These are phyloP conservation scores for Lepiota brunneoincarnata DNA, from an alignment of 768 basidiomycete genomes.

Conservation along the genomic window DNA sequence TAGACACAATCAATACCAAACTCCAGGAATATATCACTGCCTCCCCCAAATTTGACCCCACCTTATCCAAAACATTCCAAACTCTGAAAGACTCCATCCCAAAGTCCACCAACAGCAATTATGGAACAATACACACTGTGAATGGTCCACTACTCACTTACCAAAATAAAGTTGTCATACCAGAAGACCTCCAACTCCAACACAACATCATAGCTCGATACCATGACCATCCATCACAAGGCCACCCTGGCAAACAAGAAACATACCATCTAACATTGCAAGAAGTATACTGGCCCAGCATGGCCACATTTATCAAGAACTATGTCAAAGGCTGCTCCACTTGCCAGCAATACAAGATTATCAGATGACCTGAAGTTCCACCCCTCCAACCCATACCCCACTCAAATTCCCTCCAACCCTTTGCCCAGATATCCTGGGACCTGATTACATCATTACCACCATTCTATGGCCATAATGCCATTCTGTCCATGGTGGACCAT, in stretches of 20 bases:
- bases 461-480: background rate
- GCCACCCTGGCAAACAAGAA: slow-evolving; percentile 14
- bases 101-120: no score
- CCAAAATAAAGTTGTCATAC: no score
- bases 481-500: no score
- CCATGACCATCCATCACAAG: slow-evolving; percentile 11
- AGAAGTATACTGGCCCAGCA: slow-evolving; percentile 21
- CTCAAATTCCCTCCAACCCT: slow-evolving; percentile 6
- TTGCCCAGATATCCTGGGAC: slow-evolving; percentile 15
- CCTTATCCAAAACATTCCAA: no score
- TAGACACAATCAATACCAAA: no score
- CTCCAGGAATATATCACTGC: no score
- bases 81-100: no score
- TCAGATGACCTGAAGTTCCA: slow-evolving; percentile 10
- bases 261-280: slow-evolving; percentile 5
- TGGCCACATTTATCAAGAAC: slow-evolving; percentile 14
- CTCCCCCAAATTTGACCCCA: no score
- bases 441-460: slow-evolving; percentile 1
- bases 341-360: slow-evolving; percentile 21
- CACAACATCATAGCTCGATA: background rate
- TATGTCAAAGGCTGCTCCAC: slow-evolving; percentile 19
- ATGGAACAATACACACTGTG: no score
- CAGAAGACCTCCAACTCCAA: background rate
- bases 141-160: no score
- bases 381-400: slow-evolving; percentile 9